Base-by-base conservation (phyloP, 768 basidiomycete species). In the Podaxis sp. region DNA sequence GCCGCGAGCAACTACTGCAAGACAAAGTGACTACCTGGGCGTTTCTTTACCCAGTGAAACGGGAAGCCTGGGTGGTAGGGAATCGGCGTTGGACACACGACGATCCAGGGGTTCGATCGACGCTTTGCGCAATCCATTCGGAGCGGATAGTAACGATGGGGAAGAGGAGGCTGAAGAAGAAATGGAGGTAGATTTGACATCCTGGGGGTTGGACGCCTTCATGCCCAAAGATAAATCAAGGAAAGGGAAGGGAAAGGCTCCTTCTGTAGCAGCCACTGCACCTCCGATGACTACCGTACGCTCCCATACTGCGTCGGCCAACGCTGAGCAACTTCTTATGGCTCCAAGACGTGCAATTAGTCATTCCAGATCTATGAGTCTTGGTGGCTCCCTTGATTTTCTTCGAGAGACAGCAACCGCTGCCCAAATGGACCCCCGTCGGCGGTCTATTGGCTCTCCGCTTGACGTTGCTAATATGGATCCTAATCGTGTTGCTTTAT, bases 191-290 rank as follows among this genome's bases (percentile, higher is more conserved):
- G 91, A 93, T 73, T 78, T 94, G 61, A 80, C 88, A 2, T 93
- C 91, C 17, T 94, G 91, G 92, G 93, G 93, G 2, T 79, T 94
- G 25, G 89, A 92, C 63, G 82, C 85, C 5, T 86, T 92, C 74
- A 85, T 91, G 64, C 81, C 85, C 1, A 89, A 90, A 66, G 85
- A 89, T 66, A 89, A 87, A 75, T 71, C 70, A n/a, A 69, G 68
- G 17, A 81, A 79, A 64, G 73, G 72, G 19, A 81, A 78, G 63
- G 76, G 73, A n/a, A 80, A 82, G 74, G 67, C 83, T 70, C 69
- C 68, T 22, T 61, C 64, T 24, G 63, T 65, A 33, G 59, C 61
- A 38, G 55, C 54, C 15, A 50, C 54, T 1, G 61, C 61, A 12
- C 78, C 78, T 61, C 68, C 74, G 51, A 69, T 79, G 51, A 73